A percentile compares a stretch with the other conserved stretches of the same genome.
Evolutionary conservation across 148 eudicot genomes (phyloP).

Genomic region (Arctostaphylos glauca): DNA sequence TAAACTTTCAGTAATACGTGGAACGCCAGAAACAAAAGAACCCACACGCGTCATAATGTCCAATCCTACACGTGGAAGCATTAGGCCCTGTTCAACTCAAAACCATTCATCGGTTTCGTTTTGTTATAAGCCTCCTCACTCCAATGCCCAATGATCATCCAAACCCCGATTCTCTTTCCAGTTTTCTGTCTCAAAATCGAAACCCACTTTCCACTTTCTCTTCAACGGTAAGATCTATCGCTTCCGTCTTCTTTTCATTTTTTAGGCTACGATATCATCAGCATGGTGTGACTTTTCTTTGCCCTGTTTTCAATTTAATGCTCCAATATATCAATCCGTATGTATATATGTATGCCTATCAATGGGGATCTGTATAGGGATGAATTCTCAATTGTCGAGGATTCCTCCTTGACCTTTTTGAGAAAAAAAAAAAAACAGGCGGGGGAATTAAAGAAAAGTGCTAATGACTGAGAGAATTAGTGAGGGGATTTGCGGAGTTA

Average conservation of each 20-base stretch:
- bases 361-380: too few relatives aligned
- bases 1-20: background rate
- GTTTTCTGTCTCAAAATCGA: background rate
- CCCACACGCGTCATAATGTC: background rate
- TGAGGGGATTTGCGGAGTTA: too few relatives aligned
- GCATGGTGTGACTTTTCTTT: background rate
- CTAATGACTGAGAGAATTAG: too few relatives aligned
- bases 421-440: too few relatives aligned
- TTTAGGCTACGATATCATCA: background rate
- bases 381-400: too few relatives aligned
- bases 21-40: background rate
- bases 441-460: too few relatives aligned
- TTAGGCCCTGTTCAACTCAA: too few relatives aligned
- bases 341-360: background rate
- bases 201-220: too few relatives aligned
- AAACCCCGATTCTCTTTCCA: background rate
- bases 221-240: background rate
- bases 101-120: background rate
- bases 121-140: too few relatives aligned
- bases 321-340: too few relatives aligned
- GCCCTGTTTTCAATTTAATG: background rate
- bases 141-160: too few relatives aligned
- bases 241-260: background rate
- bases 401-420: too few relatives aligned
- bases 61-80: background rate